phyloP scores from a whole-genome alignment of 2,329 filamentous ascomycete genomes.

The Talaromyces verruculosus region DNA sequence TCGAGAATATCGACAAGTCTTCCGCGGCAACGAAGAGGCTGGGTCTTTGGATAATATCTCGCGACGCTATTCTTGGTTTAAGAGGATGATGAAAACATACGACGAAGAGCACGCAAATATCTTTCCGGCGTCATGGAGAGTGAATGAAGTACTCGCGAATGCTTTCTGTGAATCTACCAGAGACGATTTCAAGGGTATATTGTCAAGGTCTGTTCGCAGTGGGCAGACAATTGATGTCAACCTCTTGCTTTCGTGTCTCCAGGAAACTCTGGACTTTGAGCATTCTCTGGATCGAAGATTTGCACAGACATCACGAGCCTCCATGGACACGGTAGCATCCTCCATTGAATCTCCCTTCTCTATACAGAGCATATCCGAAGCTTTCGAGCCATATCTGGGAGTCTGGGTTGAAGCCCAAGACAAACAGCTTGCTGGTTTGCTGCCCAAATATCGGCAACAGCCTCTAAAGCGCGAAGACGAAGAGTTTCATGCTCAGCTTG shows the following conservation, averaged over 20 bases:
- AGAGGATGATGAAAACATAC: slow-evolving; percentile 90
- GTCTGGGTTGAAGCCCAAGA: slow-evolving; percentile 97
- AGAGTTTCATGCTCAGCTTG: slow-evolving; percentile 85
- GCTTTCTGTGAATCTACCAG: slow-evolving; percentile 93
- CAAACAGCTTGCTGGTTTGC: slow-evolving; percentile 76
- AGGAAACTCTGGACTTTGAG: slow-evolving; percentile 96
- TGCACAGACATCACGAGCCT: slow-evolving; percentile 66
- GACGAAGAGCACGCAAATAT: slow-evolving; percentile 88
- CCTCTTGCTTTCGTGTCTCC: slow-evolving; percentile 79
- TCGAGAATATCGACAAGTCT: slow-evolving; percentile 92
- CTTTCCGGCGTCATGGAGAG: slow-evolving; percentile 84
- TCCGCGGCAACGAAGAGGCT: slow-evolving; percentile 93
- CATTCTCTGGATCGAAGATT: slow-evolving; percentile 86
- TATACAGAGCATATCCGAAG: slow-evolving; percentile 87
- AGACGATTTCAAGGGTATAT: slow-evolving; percentile 90
- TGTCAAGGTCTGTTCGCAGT: slow-evolving; percentile 82
- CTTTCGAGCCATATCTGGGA: slow-evolving; percentile 95
- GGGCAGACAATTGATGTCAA: slow-evolving; percentile 86
- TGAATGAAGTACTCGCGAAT: slow-evolving; percentile 85
- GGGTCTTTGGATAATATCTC: slow-evolving; percentile 96
- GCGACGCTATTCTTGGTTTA: slow-evolving; percentile 92
- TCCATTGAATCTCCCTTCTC: slow-evolving; percentile 78
- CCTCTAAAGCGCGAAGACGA: slow-evolving; percentile 79
- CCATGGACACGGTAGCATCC: slow-evolving; percentile 85
- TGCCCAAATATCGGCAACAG: slow-evolving; percentile 83